Evolutionary conservation across 2,329 filamentous ascomycete species (phyloP).

Genomic region (Orbilia javanica): DNA sequence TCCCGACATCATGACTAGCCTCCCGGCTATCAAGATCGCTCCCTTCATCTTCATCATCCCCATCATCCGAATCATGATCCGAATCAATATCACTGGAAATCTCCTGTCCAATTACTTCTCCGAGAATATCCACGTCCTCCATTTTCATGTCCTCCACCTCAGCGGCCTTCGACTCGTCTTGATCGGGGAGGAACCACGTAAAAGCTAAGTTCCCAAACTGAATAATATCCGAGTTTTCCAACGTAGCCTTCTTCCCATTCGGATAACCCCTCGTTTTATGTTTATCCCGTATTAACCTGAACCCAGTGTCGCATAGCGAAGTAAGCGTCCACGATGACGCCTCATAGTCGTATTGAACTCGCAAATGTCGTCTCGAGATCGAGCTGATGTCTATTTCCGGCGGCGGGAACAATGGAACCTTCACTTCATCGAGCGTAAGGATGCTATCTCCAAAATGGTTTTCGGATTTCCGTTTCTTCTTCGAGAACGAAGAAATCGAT

Average conservation of each 20-base stretch:
- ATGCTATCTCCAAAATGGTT: background rate
- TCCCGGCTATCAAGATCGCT: slow-evolving; percentile 57
- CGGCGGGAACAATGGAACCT: slow-evolving; percentile 32
- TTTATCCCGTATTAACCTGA: slow-evolving; percentile 17
- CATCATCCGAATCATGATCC: slow-evolving; percentile 47
- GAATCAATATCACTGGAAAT: slow-evolving; percentile 27
- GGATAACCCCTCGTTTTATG: slow-evolving; percentile 36
- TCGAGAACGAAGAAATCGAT: background rate
- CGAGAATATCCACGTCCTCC: slow-evolving; percentile 54
- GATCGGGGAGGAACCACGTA: slow-evolving; percentile 59
- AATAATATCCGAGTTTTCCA: slow-evolving; percentile 28
- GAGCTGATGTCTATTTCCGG: slow-evolving; percentile 17
- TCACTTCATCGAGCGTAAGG: slow-evolving; percentile 28
- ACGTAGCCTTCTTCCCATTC: slow-evolving; percentile 14
- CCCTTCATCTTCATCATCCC: slow-evolving; percentile 56
- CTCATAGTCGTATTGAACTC: slow-evolving; percentile 48
- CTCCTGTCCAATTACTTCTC: slow-evolving; percentile 45
- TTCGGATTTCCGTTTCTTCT: slow-evolving; percentile 22
- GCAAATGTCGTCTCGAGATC: slow-evolving; percentile 38
- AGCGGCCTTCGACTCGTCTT: slow-evolving; percentile 42
- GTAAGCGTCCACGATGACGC: slow-evolving; percentile 31
- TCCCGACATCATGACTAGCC: slow-evolving; percentile 58
- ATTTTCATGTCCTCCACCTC: slow-evolving; percentile 36
- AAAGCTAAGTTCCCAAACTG: slow-evolving; percentile 52
- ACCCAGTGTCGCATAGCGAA: slow-evolving; percentile 38